Evolutionary conservation across 805 yeast genomes (phyloP), one percentile per base, ranked within the genome.

Genomic region (Barnettozyma salicaria): DNA sequence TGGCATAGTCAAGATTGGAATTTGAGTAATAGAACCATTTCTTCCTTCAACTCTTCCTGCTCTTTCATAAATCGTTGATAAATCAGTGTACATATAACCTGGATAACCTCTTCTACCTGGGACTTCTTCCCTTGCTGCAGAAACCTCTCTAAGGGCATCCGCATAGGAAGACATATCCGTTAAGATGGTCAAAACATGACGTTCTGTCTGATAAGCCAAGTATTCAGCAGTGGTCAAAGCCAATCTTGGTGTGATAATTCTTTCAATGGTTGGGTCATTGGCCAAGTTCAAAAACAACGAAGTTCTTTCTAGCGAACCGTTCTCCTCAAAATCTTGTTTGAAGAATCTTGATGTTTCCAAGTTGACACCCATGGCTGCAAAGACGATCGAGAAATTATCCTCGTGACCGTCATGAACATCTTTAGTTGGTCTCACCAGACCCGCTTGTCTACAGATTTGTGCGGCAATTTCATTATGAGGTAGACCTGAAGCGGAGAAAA

Each of bases 91-190:
- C 99, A 92, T 92, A 67, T 92, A 92, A 84, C 99, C 99, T 48
- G 99, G 99, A 67, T 92, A 92, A 74, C 99, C 99, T 80, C 99
- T 88, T 78, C 99, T 88, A 75, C 99, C 99, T 61, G 98, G 98
- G 32, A 92, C 98, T 70, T 94, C 98, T 69, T 92, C 99, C 75
- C 99, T 88, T 33, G 99, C 99, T 44, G 99, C 98, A 47, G 97
- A 88, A 35, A 92, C 98, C 72, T 92, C 99, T 80, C 99, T 89
- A 60, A 92, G 72, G 27, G 99, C 99, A 64, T 92, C 99, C 27
- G 99, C 99, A 63, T 92, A 92, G n/a, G 98, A 92, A 19, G 97
- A 87, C 99, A 92, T 92, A 70, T 92, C 99, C 34, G 99, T 94
- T 61, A 92, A 76, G 58, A 92, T 90, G 37, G 97, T 92, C 68